phyloP scores from a whole-genome alignment of 139 green algal species.

The Dunaliella primolecta region DNA sequence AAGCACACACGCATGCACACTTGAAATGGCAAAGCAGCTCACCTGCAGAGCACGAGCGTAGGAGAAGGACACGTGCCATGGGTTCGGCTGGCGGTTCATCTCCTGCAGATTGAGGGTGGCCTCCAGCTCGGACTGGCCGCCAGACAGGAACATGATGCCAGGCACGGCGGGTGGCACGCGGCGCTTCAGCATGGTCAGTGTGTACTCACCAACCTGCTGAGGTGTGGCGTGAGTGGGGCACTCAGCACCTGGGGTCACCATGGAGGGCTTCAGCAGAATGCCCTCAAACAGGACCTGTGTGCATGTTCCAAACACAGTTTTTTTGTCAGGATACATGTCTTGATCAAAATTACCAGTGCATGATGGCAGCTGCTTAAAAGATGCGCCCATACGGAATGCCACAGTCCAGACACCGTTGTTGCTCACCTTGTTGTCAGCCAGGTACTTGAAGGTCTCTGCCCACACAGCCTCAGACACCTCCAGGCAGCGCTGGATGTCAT shows the following conservation, averaged over 20 bases:
- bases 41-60: constrained; percentile 95
- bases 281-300: constrained; percentile 95
- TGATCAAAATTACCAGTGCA: too few relatives aligned
- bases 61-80: constrained; percentile 99
- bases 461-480: constrained; percentile 84
- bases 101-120: constrained; percentile 98
- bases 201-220: constrained; percentile 90
- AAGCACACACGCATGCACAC: background rate
- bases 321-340: too few relatives aligned
- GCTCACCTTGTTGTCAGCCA: constrained; percentile 67
- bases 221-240: constrained; percentile 65
- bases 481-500: constrained; percentile 84
- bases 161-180: constrained; percentile 97
- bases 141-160: constrained; percentile 99
- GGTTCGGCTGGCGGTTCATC: constrained; percentile 99
- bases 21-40: background rate
- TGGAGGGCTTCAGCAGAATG: constrained; percentile 99
- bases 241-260: constrained; percentile 98
- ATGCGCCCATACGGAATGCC: too few relatives aligned
- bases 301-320: too few relatives aligned
- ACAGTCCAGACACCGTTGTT: too few relatives aligned
- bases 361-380: too few relatives aligned
- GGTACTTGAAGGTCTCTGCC: constrained; percentile 97
- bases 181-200: constrained; percentile 90
- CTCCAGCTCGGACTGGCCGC: constrained; percentile 98